Evolutionary conservation across 2,329 filamentous ascomycete species (phyloP).

Genomic region (Podosphaera leucotricha): DNA sequence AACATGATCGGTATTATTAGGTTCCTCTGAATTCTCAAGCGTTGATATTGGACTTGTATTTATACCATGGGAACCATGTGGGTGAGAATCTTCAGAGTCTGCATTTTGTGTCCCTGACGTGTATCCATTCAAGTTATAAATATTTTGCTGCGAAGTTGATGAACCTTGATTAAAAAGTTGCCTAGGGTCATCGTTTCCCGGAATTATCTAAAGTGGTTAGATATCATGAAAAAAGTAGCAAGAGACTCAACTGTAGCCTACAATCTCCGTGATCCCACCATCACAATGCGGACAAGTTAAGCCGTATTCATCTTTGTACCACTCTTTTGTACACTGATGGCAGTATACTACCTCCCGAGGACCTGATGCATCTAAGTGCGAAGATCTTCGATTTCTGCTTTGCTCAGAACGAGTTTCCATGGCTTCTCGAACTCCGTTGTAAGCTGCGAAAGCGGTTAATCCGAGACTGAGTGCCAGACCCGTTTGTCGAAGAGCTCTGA

Average conservation of each 20-base stretch:
- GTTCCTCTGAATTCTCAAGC: neutral
- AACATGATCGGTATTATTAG: conserved; percentile 8
- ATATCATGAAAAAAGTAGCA: neutral
- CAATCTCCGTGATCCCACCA: conserved; percentile 67
- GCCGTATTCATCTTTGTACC: conserved; percentile 47
- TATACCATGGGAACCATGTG: no score
- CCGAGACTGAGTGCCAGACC: conserved; percentile 35
- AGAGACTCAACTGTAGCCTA: conserved; percentile 23
- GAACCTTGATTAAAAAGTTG: conserved; percentile 12
- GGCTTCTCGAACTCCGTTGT: conserved; percentile 23
- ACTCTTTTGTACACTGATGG: conserved; percentile 59
- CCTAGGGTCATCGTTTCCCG: conserved; percentile 37
- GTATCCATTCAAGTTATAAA: conserved; percentile 13
- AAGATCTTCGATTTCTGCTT: conserved; percentile 3
- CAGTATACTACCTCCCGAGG: conserved; percentile 61
- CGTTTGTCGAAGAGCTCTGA: conserved; percentile 26
- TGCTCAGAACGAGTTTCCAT: conserved; percentile 13
- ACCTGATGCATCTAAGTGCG: conserved; percentile 25
- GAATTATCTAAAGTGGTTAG: conserved; percentile 23
- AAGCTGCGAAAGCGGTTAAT: conserved; percentile 31
- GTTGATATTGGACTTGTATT: no score
- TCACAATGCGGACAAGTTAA: conserved; percentile 56
- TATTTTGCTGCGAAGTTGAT: conserved; percentile 6
- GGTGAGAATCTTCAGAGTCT: conserved; percentile 27
- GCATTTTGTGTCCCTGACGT: conserved; percentile 34